Conservation (phyloP, 176 grass and related monocot genomes). For the Carex scoparia region DNA sequence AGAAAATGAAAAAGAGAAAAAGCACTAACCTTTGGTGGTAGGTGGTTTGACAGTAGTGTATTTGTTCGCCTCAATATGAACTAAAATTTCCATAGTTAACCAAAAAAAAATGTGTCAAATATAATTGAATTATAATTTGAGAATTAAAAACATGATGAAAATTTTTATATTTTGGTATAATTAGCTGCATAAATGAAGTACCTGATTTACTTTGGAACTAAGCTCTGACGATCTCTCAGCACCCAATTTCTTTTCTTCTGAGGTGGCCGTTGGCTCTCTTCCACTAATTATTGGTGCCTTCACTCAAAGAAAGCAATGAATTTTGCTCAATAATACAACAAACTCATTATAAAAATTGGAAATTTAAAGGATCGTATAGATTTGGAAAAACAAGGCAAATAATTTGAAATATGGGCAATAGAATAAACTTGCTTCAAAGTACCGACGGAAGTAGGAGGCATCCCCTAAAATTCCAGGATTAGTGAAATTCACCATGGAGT, state of each 20-base stretch:
- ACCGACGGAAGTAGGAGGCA: conserved; percentile 72
- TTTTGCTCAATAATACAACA: conserved; percentile 17
- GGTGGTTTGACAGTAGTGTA: conserved; percentile 85
- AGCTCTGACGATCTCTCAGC: conserved; percentile 84
- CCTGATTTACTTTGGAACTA: conserved; percentile 94
- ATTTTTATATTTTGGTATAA: neutral
- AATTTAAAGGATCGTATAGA: conserved; percentile 4
- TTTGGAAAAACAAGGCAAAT: neutral
- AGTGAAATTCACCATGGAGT: conserved; percentile 98
- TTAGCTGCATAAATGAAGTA: conserved; percentile 25
- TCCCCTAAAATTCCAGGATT: conserved; percentile 89
- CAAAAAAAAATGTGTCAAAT: conserved; percentile 16
- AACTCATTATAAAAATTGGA: neutral
- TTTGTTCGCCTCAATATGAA: conserved; percentile 97
- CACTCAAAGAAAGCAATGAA: conserved; percentile 21
- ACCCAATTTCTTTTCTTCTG: conserved; percentile 83
- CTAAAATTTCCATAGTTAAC: conserved; percentile 52
- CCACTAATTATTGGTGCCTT: conserved; percentile 83
- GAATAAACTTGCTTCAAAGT: conserved; percentile 75
- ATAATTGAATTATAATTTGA: neutral
- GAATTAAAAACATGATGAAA: neutral
- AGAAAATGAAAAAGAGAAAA: conserved; percentile 1
- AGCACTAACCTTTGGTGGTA: conserved; percentile 83
- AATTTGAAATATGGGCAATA: neutral
- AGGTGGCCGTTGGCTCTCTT: conserved; percentile 70